These are phyloP conservation scores for Hypoxylon fragiforme DNA, from an alignment of 495 filamentous ascomycete genomes.

Conservation along the genomic window DNA sequence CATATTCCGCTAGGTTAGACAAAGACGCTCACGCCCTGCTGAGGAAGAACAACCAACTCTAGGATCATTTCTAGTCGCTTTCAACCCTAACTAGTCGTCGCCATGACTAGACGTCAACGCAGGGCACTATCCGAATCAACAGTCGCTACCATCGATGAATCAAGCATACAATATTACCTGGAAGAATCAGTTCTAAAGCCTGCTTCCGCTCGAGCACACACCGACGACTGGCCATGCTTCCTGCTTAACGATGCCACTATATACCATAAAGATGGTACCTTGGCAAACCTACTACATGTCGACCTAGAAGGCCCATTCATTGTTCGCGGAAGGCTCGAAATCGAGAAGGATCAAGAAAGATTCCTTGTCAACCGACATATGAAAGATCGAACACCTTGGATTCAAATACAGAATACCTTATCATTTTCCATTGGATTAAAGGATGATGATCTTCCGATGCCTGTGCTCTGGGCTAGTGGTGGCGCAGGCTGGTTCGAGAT, in stretches of 20 bases:
- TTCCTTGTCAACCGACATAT: constrained; percentile 47
- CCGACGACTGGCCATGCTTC: constrained; percentile 47
- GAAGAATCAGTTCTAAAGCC: constrained; percentile 44
- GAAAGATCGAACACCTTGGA: constrained; percentile 48
- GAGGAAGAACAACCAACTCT: no score
- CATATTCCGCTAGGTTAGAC: no score
- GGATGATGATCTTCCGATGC: constrained; percentile 58
- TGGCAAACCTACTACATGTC: constrained; percentile 49
- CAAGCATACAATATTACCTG: constrained; percentile 33
- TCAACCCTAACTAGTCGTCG: constrained; percentile 1
- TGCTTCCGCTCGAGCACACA: constrained; percentile 6
- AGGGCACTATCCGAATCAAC: constrained; percentile 38
- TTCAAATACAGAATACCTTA: constrained; percentile 65
- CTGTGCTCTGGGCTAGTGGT: constrained; percentile 75
- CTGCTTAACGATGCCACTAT: constrained; percentile 51
- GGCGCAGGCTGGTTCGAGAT: constrained; percentile 80
- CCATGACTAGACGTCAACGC: constrained; percentile 43
- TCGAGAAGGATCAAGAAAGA: constrained; percentile 40
- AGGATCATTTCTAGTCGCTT: not conserved
- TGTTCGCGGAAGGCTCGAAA: constrained; percentile 47
- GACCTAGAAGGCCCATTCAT: constrained; percentile 47
- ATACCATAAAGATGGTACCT: constrained; percentile 44
- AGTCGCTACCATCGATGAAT: constrained; percentile 31
- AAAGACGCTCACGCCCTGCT: no score
- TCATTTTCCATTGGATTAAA: constrained; percentile 68